A percentile compares a stretch with the other conserved stretches of the same genome.
Evolutionary conservation across 2,329 filamentous ascomycete species (phyloP).

Genomic region (Penicillium nordicum): DNA sequence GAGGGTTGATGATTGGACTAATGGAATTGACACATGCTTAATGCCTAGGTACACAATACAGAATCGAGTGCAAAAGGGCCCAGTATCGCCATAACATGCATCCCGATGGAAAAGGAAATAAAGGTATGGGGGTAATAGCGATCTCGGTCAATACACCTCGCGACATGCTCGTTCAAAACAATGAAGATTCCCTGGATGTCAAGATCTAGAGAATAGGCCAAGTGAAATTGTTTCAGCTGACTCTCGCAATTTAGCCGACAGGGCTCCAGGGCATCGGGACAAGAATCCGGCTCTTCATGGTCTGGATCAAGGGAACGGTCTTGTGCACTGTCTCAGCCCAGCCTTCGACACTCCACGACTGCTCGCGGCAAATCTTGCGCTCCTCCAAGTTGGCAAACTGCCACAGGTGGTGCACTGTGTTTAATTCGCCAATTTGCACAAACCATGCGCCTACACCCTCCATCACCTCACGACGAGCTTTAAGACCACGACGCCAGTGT

Average conservation of each 20-base stretch:
- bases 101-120: neutral
- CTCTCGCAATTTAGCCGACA: constrained; percentile 58
- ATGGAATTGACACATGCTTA: constrained; percentile 7
- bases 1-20: constrained; percentile 3
- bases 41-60: constrained; percentile 25
- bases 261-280: constrained; percentile 97
- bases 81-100: neutral
- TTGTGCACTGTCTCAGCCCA: constrained; percentile 98
- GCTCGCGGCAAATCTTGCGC: constrained; percentile 80
- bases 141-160: neutral
- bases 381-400: constrained; percentile 97
- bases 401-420: constrained; percentile 97
- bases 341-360: constrained; percentile 91
- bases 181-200: neutral
- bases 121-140: neutral
- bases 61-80: constrained; percentile 1
- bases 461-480: constrained; percentile 93
- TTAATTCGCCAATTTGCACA: constrained; percentile 94
- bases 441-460: constrained; percentile 98
- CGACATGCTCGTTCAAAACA: neutral
- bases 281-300: constrained; percentile 90
- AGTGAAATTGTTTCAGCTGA: neutral
- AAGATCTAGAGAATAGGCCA: neutral
- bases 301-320: constrained; percentile 94
- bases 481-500: constrained; percentile 90